Conservation (phyloP, 345 rosid genomes). For the Euphorbia tirucalli region DNA sequence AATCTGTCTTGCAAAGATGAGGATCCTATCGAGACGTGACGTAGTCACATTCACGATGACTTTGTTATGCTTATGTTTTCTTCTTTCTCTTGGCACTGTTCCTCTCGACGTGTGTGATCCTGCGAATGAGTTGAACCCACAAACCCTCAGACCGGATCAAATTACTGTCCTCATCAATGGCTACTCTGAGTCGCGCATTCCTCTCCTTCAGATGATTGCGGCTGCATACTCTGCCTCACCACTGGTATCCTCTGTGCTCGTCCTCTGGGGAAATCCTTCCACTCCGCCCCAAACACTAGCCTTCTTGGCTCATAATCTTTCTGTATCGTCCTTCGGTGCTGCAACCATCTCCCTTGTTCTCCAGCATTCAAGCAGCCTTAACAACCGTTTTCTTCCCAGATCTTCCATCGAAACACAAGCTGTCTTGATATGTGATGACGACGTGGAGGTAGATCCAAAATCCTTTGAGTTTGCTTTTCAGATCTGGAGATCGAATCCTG, state of each 20-base stretch:
- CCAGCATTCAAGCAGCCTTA: slow-evolving; percentile 61
- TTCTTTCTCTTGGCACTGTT: slow-evolving; percentile 25
- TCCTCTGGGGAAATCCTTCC: slow-evolving; percentile 72
- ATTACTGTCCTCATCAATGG: slow-evolving; percentile 73
- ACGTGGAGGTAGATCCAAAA: slow-evolving; percentile 50
- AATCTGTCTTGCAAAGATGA: background rate
- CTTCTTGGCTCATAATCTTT: slow-evolving; percentile 43
- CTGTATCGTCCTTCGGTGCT: slow-evolving; percentile 40
- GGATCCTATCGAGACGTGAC: background rate
- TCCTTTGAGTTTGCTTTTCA: slow-evolving; percentile 55
- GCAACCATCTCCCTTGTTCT: slow-evolving; percentile 53
- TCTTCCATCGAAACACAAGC: slow-evolving; percentile 44
- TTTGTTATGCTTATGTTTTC: slow-evolving; percentile 2
- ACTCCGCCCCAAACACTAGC: slow-evolving; percentile 41
- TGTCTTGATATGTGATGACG: slow-evolving; percentile 64
- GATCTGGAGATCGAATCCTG: slow-evolving; percentile 51
- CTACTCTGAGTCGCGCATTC: slow-evolving; percentile 59
- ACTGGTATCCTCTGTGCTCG: slow-evolving; percentile 45
- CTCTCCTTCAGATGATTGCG: slow-evolving; percentile 58
- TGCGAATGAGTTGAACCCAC: slow-evolving; percentile 27
- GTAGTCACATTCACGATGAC: background rate
- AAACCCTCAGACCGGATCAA: slow-evolving; percentile 52
- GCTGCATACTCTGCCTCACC: slow-evolving; percentile 51
- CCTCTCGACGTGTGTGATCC: slow-evolving; percentile 41
- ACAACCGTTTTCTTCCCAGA: slow-evolving; percentile 59